These are phyloP conservation scores for Chrysoporthe deuterocubensis DNA, from an alignment of 2,329 filamentous ascomycete species.

Conservation along the genomic window DNA sequence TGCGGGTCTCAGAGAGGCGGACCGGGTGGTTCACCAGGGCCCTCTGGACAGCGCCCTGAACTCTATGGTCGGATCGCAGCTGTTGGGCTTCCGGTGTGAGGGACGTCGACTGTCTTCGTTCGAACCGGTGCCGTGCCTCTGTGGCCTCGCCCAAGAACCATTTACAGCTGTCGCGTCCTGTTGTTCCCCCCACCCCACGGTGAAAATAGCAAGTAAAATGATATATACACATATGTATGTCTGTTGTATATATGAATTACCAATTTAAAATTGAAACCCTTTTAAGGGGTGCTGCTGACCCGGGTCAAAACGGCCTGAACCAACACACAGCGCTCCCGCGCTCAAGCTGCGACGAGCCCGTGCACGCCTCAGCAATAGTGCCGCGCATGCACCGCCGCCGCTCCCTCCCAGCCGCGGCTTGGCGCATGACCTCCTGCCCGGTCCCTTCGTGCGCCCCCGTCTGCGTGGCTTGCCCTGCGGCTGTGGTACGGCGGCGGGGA, in stretches of 20 bases:
- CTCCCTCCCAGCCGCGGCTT: background rate
- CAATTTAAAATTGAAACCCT: too few relatives aligned
- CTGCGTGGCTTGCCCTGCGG: background rate
- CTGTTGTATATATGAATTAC: too few relatives aligned
- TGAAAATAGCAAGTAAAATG: too few relatives aligned
- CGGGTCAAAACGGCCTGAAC: background rate
- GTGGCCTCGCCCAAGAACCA: background rate
- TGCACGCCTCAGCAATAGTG: background rate
- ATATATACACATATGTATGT: too few relatives aligned
- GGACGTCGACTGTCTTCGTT: background rate
- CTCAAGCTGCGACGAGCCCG: too few relatives aligned
- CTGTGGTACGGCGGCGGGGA: conserved; percentile 5
- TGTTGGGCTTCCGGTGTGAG: background rate
- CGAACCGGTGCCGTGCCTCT: background rate
- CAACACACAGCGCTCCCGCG: background rate
- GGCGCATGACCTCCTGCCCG: background rate
- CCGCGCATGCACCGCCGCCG: background rate
- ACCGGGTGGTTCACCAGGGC: background rate
- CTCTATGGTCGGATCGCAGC: too few relatives aligned
- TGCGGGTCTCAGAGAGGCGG: background rate
- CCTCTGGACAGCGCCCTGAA: background rate
- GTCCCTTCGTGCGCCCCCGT: background rate
- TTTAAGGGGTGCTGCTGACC: too few relatives aligned
- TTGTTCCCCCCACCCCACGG: background rate
- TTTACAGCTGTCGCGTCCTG: background rate